These are phyloP conservation scores for Podosphaera aphanis DNA, from an alignment of 2,329 filamentous ascomycete species.

Conservation along the genomic window DNA sequence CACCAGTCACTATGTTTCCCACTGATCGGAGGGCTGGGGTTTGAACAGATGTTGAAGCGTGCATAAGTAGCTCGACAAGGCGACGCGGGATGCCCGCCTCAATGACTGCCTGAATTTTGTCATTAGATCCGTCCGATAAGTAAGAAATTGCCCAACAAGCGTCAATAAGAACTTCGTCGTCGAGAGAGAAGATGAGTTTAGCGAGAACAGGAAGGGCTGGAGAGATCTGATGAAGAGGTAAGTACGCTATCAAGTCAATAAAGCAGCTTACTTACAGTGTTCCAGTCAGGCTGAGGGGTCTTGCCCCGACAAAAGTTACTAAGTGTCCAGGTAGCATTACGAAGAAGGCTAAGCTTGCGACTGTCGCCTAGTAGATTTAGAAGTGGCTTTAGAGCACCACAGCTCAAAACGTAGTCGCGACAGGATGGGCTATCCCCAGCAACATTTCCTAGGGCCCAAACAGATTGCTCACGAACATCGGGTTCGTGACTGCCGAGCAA, in stretches of 20 bases:
- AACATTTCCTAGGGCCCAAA: slow-evolving; percentile 97
- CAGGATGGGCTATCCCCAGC: slow-evolving; percentile 94
- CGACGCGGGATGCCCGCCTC: slow-evolving; percentile 93
- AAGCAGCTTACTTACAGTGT: slow-evolving; percentile 41
- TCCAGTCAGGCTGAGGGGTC: slow-evolving; percentile 95
- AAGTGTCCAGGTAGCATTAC: slow-evolving; percentile 95
- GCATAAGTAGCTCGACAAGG: slow-evolving; percentile 90
- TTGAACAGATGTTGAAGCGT: slow-evolving; percentile 93
- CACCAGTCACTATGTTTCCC: slow-evolving; percentile 94
- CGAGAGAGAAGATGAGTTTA: slow-evolving; percentile 94
- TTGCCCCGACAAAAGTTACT: slow-evolving; percentile 99
- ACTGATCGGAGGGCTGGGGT: slow-evolving; percentile 92
- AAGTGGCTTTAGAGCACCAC: slow-evolving; percentile 74
- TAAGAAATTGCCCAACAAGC: slow-evolving; percentile 99
- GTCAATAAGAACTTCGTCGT: slow-evolving; percentile 95
- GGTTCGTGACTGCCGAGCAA: slow-evolving; percentile 86
- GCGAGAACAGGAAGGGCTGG: slow-evolving; percentile 84
- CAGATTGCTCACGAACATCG: slow-evolving; percentile 91
- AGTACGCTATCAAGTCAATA: slow-evolving; percentile 9
- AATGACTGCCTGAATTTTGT: slow-evolving; percentile 98
- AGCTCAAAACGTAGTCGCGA: slow-evolving; percentile 84
- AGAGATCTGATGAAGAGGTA: slow-evolving; percentile 41
- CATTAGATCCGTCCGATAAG: slow-evolving; percentile 89
- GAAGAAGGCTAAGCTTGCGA: slow-evolving; percentile 95
- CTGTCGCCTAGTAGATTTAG: slow-evolving; percentile 82